Conservation (phyloP, 148 eudicot genomes). For the Rhododendron ferrugineum region DNA sequence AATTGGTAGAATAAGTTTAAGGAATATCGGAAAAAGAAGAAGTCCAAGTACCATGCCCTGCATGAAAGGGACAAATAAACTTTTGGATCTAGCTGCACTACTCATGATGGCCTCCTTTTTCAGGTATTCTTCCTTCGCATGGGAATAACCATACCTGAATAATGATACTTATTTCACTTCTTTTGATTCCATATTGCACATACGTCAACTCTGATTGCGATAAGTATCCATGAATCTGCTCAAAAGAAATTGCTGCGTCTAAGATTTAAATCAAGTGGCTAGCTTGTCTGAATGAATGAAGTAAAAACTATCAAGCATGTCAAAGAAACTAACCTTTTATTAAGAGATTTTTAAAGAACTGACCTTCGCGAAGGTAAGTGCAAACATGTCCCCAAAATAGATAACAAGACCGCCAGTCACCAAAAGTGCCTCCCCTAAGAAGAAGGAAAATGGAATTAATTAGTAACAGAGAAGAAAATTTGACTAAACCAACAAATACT, state of each 20-base stretch:
- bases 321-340: constrained; percentile 7
- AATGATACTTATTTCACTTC: constrained; percentile 77
- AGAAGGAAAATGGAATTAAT: constrained; percentile 11
- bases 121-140: neutral
- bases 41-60: constrained; percentile 86
- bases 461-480: neutral
- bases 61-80: constrained; percentile 14
- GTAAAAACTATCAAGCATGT: neutral
- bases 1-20: constrained; percentile 36
- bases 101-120: neutral
- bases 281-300: neutral
- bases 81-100: neutral
- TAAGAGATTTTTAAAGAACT: constrained; percentile 11
- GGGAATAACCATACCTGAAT: constrained; percentile 50
- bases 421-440: constrained; percentile 84
- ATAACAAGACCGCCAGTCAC: constrained; percentile 74
- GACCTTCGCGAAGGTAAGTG: constrained; percentile 62
- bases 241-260: constrained; percentile 3
- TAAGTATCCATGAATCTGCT: constrained; percentile 34
- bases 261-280: neutral
- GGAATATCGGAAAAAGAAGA: constrained; percentile 64
- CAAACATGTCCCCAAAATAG: constrained; percentile 83
- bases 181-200: constrained; percentile 34
- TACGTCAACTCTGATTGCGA: constrained; percentile 24
- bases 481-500: neutral